Evolutionary conservation across 176 grass and related monocot species (phyloP).

Genomic region (Echinochloa phyllopogon): DNA sequence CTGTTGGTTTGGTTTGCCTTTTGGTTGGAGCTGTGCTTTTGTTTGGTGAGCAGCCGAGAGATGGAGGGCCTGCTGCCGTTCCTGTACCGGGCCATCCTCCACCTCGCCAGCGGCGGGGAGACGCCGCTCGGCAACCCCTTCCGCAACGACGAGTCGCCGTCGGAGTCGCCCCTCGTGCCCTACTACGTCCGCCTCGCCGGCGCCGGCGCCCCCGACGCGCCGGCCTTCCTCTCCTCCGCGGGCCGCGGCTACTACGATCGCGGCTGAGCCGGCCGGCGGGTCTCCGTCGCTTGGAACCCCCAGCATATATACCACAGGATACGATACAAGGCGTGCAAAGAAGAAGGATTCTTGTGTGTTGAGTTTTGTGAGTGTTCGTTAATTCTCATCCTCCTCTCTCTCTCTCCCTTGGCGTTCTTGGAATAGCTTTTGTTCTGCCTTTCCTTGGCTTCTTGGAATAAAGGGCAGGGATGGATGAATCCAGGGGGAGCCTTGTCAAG

Average conservation of each 20-base stretch:
- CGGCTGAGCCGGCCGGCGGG: neutral
- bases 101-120: constrained; percentile 44
- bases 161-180: constrained; percentile 22
- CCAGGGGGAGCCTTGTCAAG: neutral
- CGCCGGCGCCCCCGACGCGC: constrained; percentile 18
- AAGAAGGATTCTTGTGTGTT: neutral
- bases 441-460: constrained; percentile 19
- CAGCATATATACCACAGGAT: neutral
- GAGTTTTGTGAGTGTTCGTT: neutral
- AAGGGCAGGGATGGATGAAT: constrained; percentile 9
- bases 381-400: neutral
- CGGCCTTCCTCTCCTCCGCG: constrained; percentile 28
- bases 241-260: constrained; percentile 41
- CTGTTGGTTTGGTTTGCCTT: constrained; percentile 4
- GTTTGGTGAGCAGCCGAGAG: neutral
- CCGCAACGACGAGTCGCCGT: constrained; percentile 50
- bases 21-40: neutral
- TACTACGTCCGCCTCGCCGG: constrained; percentile 51
- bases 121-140: constrained; percentile 44
- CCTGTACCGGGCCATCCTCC: constrained; percentile 61
- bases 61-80: constrained; percentile 79
- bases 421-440: neutral
- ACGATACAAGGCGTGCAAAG: neutral
- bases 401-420: neutral
- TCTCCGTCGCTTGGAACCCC: neutral